A percentile compares a stretch with the other conserved stretches of the same genome.
These are phyloP conservation scores for Coemansia brasiliensis DNA, from an alignment of 192 early-diverging fungal species.

Conservation along the genomic window DNA sequence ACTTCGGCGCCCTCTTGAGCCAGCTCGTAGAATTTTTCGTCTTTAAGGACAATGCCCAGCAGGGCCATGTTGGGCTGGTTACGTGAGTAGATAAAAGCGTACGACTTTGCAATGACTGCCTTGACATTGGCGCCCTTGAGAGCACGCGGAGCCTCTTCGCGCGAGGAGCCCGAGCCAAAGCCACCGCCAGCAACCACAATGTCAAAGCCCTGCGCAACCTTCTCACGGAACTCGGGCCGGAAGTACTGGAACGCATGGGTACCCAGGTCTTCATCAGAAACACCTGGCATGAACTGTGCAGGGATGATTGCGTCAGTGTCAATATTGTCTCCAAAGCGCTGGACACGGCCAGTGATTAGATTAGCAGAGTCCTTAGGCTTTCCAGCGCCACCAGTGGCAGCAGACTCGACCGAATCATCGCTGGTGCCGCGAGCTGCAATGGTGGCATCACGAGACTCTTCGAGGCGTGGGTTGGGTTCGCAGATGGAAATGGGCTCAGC, in stretches of 20 bases:
- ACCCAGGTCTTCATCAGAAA: slow-evolving; percentile 68
- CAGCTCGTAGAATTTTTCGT: slow-evolving; percentile 74
- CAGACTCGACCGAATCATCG: not conserved
- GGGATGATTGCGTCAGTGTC: slow-evolving; percentile 82
- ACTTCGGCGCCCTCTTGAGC: slow-evolving; percentile 74
- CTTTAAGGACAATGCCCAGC: slow-evolving; percentile 69
- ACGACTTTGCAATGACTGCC: slow-evolving; percentile 80
- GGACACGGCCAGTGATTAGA: slow-evolving; percentile 65
- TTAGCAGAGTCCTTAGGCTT: slow-evolving; percentile 34
- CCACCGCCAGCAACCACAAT: slow-evolving; percentile 73
- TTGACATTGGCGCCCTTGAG: slow-evolving; percentile 68
- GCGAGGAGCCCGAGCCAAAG: slow-evolving; percentile 75
- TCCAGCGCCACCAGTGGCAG: not conserved
- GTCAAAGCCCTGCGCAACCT: slow-evolving; percentile 62
- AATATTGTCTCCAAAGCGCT: slow-evolving; percentile 73
- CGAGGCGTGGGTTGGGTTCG: slow-evolving; percentile 63
- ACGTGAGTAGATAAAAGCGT: slow-evolving; percentile 78
- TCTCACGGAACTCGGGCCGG: slow-evolving; percentile 71
- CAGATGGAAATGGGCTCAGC: slow-evolving; percentile 59
- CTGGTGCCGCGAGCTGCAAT: slow-evolving; percentile 48
- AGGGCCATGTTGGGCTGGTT: slow-evolving; percentile 86
- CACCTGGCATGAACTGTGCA: slow-evolving; percentile 74
- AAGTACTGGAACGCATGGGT: slow-evolving; percentile 71
- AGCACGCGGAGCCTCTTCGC: slow-evolving; percentile 78
- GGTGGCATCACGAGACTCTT: slow-evolving; percentile 43